phyloP scores from a whole-genome alignment of 495 filamentous ascomycete species.

The Lophiotrema nucula region DNA sequence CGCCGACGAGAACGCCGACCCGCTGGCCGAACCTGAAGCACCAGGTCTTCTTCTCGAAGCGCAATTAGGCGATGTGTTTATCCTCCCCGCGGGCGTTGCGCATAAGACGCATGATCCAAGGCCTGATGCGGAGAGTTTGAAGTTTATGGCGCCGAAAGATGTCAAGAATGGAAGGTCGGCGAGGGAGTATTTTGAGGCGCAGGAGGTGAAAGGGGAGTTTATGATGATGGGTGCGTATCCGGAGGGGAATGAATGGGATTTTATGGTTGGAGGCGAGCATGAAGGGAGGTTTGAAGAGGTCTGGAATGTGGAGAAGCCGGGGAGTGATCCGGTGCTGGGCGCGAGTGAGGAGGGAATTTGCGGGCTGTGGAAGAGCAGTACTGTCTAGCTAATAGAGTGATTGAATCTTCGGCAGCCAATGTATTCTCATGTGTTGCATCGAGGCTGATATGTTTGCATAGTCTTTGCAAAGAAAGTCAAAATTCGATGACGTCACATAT shows the following conservation, averaged over 20 bases:
- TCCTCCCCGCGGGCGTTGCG: constrained; percentile 41
- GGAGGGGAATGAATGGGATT: constrained; percentile 33
- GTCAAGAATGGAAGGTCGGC: constrained; percentile 22
- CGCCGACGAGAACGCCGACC: constrained; percentile 37
- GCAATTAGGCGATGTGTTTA: constrained; percentile 41
- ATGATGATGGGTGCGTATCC: constrained; percentile 39
- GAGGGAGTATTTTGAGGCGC: constrained; percentile 1
- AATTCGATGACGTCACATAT: no score
- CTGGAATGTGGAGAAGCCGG: constrained; percentile 34
- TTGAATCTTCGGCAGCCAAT: not conserved
- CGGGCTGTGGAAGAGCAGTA: constrained; percentile 34
- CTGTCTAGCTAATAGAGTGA: not conserved
- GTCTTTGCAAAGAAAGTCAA: no score
- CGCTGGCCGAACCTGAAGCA: constrained; percentile 28
- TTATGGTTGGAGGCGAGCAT: constrained; percentile 32
- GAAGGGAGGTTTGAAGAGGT: constrained; percentile 21
- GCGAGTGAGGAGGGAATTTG: constrained; percentile 21
- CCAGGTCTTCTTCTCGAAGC: constrained; percentile 37
- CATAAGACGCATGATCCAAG: constrained; percentile 37
- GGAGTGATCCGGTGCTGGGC: constrained; percentile 36
- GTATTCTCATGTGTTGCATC: not conserved
- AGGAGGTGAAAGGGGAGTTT: constrained; percentile 30
- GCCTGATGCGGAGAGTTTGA: constrained; percentile 23
- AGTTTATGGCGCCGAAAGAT: constrained; percentile 37
- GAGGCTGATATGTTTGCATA: not conserved